Conservation (phyloP, 768 basidiomycete genomes). For the Boletus subcaerulescens region DNA sequence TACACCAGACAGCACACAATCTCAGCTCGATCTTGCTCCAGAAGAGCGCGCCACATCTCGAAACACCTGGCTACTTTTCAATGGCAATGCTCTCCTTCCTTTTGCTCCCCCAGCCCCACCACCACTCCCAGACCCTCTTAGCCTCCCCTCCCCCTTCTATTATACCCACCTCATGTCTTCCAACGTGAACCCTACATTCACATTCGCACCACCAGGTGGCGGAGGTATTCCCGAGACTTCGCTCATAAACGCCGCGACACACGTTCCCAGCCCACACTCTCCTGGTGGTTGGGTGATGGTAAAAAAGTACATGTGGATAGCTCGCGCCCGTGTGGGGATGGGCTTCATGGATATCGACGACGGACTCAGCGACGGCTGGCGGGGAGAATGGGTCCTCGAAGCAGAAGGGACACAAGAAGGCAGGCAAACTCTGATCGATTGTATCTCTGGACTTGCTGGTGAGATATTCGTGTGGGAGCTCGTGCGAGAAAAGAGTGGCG, state of each 20-base stretch:
- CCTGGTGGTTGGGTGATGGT: constrained; percentile 58
- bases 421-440: constrained; percentile 52
- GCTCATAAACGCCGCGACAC: constrained; percentile 36
- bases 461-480: constrained; percentile 48
- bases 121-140: constrained; percentile 54
- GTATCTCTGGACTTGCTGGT: constrained; percentile 40
- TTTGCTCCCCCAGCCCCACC: constrained; percentile 54
- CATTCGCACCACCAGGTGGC: constrained; percentile 28
- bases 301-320: constrained; percentile 66
- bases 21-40: constrained; percentile 16
- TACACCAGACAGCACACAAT: constrained; percentile 26
- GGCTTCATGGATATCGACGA: constrained; percentile 34
- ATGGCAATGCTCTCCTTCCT: constrained; percentile 59
- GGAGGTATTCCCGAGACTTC: constrained; percentile 45
- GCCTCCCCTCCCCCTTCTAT: constrained; percentile 73
- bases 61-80: constrained; percentile 72
- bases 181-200: constrained; percentile 22
- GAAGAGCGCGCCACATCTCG: constrained; percentile 20
- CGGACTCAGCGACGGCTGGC: constrained; percentile 64
- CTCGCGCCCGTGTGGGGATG: constrained; percentile 41
- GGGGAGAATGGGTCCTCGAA: constrained; percentile 78
- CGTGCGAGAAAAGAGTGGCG: constrained; percentile 58
- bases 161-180: constrained; percentile 62
- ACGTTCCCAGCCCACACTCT: constrained; percentile 59
- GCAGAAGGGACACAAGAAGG: constrained; percentile 74